phyloP scores from a whole-genome alignment of 495 filamentous ascomycete species.

The Penicillium dipodomyicola region DNA sequence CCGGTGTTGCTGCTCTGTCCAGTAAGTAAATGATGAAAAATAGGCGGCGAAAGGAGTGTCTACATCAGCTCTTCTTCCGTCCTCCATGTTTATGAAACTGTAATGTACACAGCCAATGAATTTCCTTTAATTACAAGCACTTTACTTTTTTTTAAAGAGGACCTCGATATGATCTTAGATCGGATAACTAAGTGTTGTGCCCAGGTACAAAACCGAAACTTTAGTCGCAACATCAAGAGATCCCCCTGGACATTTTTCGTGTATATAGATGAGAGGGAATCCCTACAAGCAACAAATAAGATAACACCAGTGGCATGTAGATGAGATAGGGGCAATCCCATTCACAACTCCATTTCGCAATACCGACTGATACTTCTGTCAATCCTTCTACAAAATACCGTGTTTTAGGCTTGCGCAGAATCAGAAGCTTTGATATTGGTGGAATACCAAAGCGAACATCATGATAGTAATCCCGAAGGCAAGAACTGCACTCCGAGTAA shows the following conservation, averaged over 20 bases:
- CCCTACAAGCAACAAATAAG: background rate
- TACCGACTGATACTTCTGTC: background rate
- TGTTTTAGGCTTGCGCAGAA: background rate
- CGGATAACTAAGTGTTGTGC: constrained; percentile 15
- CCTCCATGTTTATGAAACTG: constrained; percentile 29
- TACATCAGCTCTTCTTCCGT: background rate
- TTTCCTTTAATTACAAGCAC: constrained; percentile 16
- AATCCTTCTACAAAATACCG: background rate
- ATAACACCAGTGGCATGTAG: background rate
- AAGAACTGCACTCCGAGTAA: background rate
- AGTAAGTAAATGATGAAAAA: constrained; percentile 62
- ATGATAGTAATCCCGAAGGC: background rate
- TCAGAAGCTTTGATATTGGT: background rate
- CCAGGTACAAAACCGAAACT: constrained; percentile 35
- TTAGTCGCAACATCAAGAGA: background rate
- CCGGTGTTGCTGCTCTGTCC: constrained; percentile 90
- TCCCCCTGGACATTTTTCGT: background rate
- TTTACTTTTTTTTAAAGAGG: background rate
- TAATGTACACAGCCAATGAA: constrained; percentile 32
- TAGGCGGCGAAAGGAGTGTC: background rate
- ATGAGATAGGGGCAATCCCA: background rate
- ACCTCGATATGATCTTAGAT: background rate
- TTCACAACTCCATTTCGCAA: background rate
- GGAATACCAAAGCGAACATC: background rate
- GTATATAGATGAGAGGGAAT: background rate